These are phyloP conservation scores for Trametes villosa DNA, from an alignment of 768 basidiomycete genomes.

Conservation along the genomic window DNA sequence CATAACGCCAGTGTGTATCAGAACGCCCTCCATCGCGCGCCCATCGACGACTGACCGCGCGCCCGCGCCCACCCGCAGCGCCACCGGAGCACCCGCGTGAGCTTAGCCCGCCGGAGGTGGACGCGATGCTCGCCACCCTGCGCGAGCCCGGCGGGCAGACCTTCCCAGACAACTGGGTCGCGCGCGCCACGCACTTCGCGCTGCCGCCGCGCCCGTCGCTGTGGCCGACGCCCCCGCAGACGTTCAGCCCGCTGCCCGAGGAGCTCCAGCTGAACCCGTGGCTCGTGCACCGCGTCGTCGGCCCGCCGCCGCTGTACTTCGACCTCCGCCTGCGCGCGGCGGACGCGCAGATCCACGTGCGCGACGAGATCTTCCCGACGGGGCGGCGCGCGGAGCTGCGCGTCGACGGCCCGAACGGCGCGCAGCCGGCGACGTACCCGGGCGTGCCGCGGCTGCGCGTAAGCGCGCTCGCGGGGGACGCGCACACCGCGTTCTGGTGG, in stretches of 20 bases:
- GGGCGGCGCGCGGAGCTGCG: constrained; percentile 7
- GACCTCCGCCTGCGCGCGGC: constrained; percentile 42
- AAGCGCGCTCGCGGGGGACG: constrained; percentile 55
- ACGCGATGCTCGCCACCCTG: constrained; percentile 41
- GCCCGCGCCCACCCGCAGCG: constrained; percentile 21
- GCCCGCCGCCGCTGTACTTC: constrained; percentile 52
- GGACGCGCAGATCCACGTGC: constrained; percentile 21
- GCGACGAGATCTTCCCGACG: background rate
- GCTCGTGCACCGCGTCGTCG: constrained; percentile 48
- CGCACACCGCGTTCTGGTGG: constrained; percentile 56
- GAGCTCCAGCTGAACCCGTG: constrained; percentile 62
- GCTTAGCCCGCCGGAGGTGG: constrained; percentile 27
- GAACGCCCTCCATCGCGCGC: background rate
- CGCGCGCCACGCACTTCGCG: constrained; percentile 49
- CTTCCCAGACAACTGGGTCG: constrained; percentile 54
- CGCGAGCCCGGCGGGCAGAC: constrained; percentile 24
- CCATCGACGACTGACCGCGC: background rate
- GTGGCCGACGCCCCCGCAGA: constrained; percentile 47
- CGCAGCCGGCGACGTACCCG: constrained; percentile 70
- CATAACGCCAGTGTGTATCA: constrained; percentile 47
- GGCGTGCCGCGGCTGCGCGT: constrained; percentile 62
- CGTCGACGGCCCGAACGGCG: constrained; percentile 32
- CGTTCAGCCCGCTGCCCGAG: constrained; percentile 48
- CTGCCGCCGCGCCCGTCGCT: constrained; percentile 53
- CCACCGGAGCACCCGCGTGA: constrained; percentile 30